A percentile compares a stretch with the other conserved stretches of the same genome.
phyloP scores from a whole-genome alignment of 345 rosid species.

The Atalantia buxifolia region DNA sequence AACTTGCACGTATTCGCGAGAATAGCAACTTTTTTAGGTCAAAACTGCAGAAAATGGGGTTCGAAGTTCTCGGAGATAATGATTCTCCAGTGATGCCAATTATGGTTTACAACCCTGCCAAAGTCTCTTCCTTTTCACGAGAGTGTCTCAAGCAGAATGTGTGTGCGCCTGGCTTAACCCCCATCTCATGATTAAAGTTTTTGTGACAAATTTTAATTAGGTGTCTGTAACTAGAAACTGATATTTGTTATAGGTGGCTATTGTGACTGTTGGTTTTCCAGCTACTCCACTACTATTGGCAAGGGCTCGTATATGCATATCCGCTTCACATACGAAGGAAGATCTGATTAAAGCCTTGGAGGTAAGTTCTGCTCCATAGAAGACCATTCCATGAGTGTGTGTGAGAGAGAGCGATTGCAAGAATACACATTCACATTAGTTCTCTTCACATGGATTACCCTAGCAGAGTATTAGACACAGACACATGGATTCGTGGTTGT shows the following conservation, averaged over 20 bases:
- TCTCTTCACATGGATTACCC: background rate
- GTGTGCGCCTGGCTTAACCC: conserved; percentile 7
- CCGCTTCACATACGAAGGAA: conserved; percentile 71
- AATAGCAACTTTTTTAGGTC: conserved; percentile 95
- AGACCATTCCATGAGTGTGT: background rate
- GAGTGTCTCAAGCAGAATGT: conserved; percentile 80
- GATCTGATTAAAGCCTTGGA: conserved; percentile 67
- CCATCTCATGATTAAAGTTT: background rate
- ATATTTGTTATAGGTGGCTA: conserved; percentile 43
- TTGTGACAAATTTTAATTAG: background rate
- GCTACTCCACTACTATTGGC: conserved; percentile 74
- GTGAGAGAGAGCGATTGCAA: background rate
- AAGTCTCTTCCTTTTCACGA: conserved; percentile 94
- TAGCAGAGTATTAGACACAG: background rate
- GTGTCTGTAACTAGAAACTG: background rate
- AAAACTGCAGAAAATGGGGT: conserved; percentile 89
- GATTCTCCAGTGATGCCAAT: conserved; percentile 99
- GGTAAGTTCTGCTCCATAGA: conserved; percentile 29
- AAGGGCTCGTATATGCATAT: conserved; percentile 84
- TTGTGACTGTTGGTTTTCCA: conserved; percentile 62
- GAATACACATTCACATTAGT: background rate
- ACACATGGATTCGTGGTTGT: background rate
- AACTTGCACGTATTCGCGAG: conserved; percentile 83
- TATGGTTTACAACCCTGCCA: conserved; percentile 96
- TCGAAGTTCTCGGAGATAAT: conserved; percentile 93